Evolutionary conservation across 805 yeast genomes (phyloP).

Genomic region (Lipomyces starkeyi): DNA sequence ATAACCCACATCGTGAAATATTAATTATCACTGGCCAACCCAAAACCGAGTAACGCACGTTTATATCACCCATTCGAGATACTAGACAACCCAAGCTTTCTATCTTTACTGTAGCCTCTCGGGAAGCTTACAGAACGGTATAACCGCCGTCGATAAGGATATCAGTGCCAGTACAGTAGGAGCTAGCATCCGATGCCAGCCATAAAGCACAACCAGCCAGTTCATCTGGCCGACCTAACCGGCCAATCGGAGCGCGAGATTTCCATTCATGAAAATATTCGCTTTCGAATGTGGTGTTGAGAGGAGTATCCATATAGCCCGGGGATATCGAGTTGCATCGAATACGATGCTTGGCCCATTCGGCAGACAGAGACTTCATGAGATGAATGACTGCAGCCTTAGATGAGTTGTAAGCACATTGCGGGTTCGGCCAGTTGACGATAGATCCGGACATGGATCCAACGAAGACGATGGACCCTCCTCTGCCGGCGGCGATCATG

Average conservation of each 20-base stretch:
- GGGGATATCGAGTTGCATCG: slow-evolving; percentile 72
- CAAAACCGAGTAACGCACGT: too few species aligned
- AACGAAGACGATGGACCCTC: slow-evolving; percentile 66
- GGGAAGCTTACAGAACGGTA: slow-evolving; percentile 40
- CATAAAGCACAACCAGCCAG: slow-evolving; percentile 68
- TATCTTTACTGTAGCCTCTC: too few species aligned
- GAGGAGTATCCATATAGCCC: slow-evolving; percentile 73
- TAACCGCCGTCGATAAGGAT: slow-evolving; percentile 69
- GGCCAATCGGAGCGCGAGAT: slow-evolving; percentile 66
- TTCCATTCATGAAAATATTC: slow-evolving; percentile 63
- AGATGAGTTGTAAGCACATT: slow-evolving; percentile 71
- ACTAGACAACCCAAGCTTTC: too few species aligned
- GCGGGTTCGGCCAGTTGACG: slow-evolving; percentile 77
- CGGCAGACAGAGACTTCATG: slow-evolving; percentile 70
- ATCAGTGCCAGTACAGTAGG: slow-evolving; percentile 70
- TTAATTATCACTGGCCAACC: too few species aligned
- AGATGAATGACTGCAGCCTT: slow-evolving; percentile 75
- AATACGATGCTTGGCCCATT: slow-evolving; percentile 72
- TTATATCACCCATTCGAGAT: too few species aligned
- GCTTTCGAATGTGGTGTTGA: slow-evolving; percentile 61
- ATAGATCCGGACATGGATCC: slow-evolving; percentile 80
- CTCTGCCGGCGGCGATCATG: slow-evolving; percentile 61
- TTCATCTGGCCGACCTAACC: slow-evolving; percentile 72
- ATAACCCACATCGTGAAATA: too few species aligned
- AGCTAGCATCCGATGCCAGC: slow-evolving; percentile 62